Evolutionary conservation across 768 basidiomycete genomes (phyloP).

Genomic region (Suillus subaureus): DNA sequence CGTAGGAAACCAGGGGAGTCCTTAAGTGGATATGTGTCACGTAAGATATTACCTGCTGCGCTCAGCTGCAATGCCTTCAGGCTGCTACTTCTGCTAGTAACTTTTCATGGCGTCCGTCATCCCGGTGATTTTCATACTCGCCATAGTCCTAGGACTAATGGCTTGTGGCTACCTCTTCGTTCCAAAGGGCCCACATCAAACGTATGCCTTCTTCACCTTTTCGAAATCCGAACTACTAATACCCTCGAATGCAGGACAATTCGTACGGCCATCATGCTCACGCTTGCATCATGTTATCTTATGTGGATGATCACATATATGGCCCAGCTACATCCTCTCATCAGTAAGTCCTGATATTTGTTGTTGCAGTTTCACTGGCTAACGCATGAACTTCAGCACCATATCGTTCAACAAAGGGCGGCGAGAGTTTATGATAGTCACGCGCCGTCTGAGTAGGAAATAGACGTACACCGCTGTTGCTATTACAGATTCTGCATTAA

Average conservation of each 20-base stretch:
- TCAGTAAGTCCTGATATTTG: slow-evolving; percentile 53
- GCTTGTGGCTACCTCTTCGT: slow-evolving; percentile 63
- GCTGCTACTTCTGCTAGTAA: neutral
- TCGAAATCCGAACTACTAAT: neutral
- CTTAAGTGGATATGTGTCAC: neutral
- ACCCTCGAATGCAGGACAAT: slow-evolving; percentile 58
- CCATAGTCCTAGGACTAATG: slow-evolving; percentile 67
- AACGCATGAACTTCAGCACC: slow-evolving; percentile 21
- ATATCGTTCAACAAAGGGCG: slow-evolving; percentile 12
- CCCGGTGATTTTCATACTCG: slow-evolving; percentile 68
- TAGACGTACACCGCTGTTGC: too few relatives aligned
- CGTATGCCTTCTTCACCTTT: slow-evolving; percentile 51
- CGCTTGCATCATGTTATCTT: slow-evolving; percentile 86
- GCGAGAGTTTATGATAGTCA: neutral
- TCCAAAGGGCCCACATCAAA: slow-evolving; percentile 89
- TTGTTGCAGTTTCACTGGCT: slow-evolving; percentile 3
- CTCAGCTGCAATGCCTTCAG: neutral
- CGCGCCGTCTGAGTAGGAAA: too few relatives aligned
- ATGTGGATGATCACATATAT: slow-evolving; percentile 98
- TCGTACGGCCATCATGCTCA: slow-evolving; percentile 77
- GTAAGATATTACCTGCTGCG: neutral
- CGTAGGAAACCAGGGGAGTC: too few relatives aligned
- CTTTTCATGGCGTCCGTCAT: slow-evolving; percentile 65
- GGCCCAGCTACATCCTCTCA: slow-evolving; percentile 89
- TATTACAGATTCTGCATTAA: too few relatives aligned